Evolutionary conservation across 495 filamentous ascomycete genomes (phyloP).

Genomic region (Xanthoparmelia taractica): DNA sequence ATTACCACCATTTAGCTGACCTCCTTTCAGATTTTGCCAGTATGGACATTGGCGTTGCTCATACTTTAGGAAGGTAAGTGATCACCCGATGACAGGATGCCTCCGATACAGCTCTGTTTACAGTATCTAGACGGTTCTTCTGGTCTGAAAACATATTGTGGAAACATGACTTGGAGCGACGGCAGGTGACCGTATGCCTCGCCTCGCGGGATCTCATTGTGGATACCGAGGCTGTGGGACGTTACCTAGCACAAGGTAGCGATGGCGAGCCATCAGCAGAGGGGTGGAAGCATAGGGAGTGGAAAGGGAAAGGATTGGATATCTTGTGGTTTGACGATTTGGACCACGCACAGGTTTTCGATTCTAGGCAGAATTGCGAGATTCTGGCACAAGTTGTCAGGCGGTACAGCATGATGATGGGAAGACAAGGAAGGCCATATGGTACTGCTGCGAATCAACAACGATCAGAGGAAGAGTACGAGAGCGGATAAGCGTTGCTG

Average conservation of each 20-base stretch:
- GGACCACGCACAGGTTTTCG: slow-evolving; percentile 65
- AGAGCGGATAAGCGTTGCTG: background rate
- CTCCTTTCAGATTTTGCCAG: slow-evolving; percentile 45
- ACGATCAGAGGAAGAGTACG: background rate
- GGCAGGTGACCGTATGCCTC: slow-evolving; percentile 48
- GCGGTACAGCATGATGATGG: slow-evolving; percentile 14
- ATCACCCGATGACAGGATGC: no score
- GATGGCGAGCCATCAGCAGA: background rate
- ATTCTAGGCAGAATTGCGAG: slow-evolving; percentile 35
- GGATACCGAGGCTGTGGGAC: slow-evolving; percentile 47
- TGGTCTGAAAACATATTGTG: slow-evolving; percentile 61
- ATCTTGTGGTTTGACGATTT: slow-evolving; percentile 54
- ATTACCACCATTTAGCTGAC: background rate
- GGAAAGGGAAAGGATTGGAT: slow-evolving; percentile 47
- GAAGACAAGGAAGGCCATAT: background rate
- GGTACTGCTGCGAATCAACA: background rate
- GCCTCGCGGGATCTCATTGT: slow-evolving; percentile 58
- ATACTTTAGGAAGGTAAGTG: slow-evolving; percentile 42
- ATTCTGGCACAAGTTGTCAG: slow-evolving; percentile 36
- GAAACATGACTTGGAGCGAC: slow-evolving; percentile 49
- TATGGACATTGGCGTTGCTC: slow-evolving; percentile 54
- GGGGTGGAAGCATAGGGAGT: slow-evolving; percentile 38
- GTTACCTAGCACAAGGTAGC: slow-evolving; percentile 44
- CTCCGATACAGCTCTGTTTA: background rate
- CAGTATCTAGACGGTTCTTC: slow-evolving; percentile 46